These are phyloP conservation scores for Fusarium armeniacum DNA, from an alignment of 2,329 filamentous ascomycete genomes.

Conservation along the genomic window DNA sequence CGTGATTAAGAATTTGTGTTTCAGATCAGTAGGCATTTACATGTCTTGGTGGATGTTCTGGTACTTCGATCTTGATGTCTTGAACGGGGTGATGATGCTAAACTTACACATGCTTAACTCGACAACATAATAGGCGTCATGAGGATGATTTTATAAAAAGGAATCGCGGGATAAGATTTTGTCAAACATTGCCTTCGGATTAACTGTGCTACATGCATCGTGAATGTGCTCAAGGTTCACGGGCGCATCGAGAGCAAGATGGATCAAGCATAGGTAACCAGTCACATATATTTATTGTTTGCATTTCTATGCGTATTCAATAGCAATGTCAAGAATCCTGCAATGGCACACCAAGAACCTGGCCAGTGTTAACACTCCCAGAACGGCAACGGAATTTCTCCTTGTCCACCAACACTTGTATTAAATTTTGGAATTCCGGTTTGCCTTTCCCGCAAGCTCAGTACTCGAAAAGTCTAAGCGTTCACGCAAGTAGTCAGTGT, in stretches of 20 bases:
- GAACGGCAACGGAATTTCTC: not conserved
- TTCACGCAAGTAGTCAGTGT: not conserved
- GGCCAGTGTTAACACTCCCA: no score
- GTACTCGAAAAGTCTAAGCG: not conserved
- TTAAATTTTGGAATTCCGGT: not conserved
- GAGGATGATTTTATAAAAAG: not conserved
- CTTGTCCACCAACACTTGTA: not conserved
- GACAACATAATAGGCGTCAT: not conserved
- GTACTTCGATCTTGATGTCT: not conserved
- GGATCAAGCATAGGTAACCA: not conserved
- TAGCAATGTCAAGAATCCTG: not conserved
- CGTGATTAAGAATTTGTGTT: not conserved
- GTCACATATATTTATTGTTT: not conserved
- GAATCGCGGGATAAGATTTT: not conserved
- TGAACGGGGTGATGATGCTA: not conserved
- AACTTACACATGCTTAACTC: conserved; percentile 1
- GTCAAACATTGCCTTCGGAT: not conserved
- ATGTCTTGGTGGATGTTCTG: not conserved
- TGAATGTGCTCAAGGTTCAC: not conserved
- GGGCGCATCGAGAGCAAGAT: not conserved
- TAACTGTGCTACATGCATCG: not conserved
- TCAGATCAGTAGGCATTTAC: not conserved
- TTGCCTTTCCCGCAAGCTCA: not conserved
- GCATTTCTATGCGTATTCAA: not conserved
- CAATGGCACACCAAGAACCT: not conserved